phyloP scores from a whole-genome alignment of 164 flowering plant genomes.

The Dillenia turbinata region DNA sequence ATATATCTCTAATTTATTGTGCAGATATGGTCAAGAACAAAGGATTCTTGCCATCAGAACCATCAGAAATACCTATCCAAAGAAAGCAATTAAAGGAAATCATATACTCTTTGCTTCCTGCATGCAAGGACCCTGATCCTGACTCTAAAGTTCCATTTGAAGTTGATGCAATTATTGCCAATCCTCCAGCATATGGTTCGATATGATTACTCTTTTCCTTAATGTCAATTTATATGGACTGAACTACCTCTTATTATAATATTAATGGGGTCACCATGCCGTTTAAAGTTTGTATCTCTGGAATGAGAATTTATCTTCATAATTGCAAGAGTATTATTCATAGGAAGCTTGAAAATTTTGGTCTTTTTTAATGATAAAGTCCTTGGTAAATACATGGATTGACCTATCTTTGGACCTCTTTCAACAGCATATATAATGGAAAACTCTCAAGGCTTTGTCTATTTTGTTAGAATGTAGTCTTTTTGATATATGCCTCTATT shows the following conservation, averaged over 20 bases:
- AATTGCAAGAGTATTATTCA: no score
- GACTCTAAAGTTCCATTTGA: constrained; percentile 34
- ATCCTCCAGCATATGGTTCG: constrained; percentile 63
- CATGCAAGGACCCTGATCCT: constrained; percentile 47
- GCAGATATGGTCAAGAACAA: constrained; percentile 69
- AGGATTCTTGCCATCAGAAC: constrained; percentile 67
- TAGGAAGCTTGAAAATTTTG: no score
- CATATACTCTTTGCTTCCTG: constrained; percentile 46
- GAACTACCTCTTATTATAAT: neutral
- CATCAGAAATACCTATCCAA: constrained; percentile 50
- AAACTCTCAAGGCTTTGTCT: no score
- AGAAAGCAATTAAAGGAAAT: constrained; percentile 49
- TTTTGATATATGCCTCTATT: no score
- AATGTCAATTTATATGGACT: neutral
- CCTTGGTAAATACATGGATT: no score
- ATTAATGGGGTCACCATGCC: no score
- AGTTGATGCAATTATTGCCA: constrained; percentile 61
- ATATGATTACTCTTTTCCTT: neutral
- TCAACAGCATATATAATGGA: no score
- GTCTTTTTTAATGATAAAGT: no score
- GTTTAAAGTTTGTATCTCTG: no score
- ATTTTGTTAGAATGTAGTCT: no score
- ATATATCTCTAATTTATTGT: neutral
- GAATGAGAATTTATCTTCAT: no score
- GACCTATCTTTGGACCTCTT: no score